phyloP scores from a whole-genome alignment of 148 eudicot species.

The Silene uniflora region DNA sequence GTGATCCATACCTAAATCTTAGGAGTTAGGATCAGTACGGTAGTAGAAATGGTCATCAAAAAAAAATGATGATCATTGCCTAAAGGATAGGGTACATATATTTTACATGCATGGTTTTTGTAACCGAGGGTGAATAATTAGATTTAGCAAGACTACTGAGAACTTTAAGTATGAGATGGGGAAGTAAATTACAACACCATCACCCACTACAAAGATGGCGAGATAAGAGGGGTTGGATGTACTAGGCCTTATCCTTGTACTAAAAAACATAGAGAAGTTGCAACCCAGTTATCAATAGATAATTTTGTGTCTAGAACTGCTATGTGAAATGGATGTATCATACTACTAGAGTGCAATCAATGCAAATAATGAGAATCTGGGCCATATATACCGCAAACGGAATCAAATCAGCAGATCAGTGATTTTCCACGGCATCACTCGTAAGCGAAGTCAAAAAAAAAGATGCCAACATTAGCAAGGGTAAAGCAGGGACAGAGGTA shows the following conservation, averaged over 20 bases:
- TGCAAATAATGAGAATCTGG: slow-evolving; percentile 3
- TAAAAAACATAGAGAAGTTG: too few relatives aligned
- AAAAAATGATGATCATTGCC: background rate
- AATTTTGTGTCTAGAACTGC: background rate
- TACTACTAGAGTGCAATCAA: background rate
- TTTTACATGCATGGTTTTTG: slow-evolving; percentile 3
- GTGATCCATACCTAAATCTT: background rate
- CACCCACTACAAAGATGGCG: too few relatives aligned
- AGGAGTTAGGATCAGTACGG: too few relatives aligned
- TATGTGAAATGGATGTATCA: background rate
- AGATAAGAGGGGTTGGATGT: too few relatives aligned
- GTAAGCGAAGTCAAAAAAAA: background rate
- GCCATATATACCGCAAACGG: too few relatives aligned
- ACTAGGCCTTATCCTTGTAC: background rate
- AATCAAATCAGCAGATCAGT: background rate
- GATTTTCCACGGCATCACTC: background rate
- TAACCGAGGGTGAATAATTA: background rate
- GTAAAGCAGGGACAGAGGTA: background rate
- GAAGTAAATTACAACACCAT: too few relatives aligned
- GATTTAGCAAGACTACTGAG: too few relatives aligned
- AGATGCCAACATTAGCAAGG: background rate
- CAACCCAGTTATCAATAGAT: background rate
- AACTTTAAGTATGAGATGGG: too few relatives aligned
- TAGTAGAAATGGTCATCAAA: too few relatives aligned
- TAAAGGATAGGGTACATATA: background rate